These are phyloP conservation scores for Withania somnifera DNA, from an alignment of 305 asterid genomes.

Conservation along the genomic window DNA sequence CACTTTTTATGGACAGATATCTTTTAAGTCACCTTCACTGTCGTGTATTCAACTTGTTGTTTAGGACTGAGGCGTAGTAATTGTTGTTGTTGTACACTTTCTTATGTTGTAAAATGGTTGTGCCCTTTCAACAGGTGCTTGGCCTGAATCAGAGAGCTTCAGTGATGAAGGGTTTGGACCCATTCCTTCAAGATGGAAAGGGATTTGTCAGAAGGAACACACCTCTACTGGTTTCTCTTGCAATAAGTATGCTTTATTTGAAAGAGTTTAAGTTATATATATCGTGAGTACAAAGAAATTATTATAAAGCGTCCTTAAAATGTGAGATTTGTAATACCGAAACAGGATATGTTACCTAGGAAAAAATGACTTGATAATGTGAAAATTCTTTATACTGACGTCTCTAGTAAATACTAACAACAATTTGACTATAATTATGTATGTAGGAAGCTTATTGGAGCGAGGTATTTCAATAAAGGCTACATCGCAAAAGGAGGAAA, in stretches of 20 bases:
- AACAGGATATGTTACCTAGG: background rate
- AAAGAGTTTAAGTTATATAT: background rate
- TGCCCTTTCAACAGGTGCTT: conserved; percentile 29
- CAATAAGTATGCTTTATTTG: conserved; percentile 29
- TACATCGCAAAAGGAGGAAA: conserved; percentile 7
- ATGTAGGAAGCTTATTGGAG: conserved; percentile 59
- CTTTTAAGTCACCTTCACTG: background rate
- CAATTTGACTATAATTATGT: background rate
- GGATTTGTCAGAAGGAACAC: conserved; percentile 29
- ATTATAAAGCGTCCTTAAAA: background rate
- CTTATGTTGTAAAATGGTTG: background rate
- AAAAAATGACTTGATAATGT: background rate
- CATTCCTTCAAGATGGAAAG: conserved; percentile 65
- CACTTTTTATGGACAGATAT: background rate
- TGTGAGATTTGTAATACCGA: background rate
- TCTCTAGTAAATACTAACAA: background rate
- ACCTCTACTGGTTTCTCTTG: conserved; percentile 18
- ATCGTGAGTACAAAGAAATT: background rate
- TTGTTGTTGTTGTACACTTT: background rate
- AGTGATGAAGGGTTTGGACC: conserved; percentile 46
- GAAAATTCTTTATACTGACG: background rate
- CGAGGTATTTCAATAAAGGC: conserved; percentile 49
- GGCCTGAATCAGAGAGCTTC: conserved; percentile 71
- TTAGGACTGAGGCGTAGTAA: background rate
- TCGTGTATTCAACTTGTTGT: background rate